These are phyloP conservation scores for Parvularia atlantis DNA, from an alignment of 78 protist species.

Conservation along the genomic window DNA sequence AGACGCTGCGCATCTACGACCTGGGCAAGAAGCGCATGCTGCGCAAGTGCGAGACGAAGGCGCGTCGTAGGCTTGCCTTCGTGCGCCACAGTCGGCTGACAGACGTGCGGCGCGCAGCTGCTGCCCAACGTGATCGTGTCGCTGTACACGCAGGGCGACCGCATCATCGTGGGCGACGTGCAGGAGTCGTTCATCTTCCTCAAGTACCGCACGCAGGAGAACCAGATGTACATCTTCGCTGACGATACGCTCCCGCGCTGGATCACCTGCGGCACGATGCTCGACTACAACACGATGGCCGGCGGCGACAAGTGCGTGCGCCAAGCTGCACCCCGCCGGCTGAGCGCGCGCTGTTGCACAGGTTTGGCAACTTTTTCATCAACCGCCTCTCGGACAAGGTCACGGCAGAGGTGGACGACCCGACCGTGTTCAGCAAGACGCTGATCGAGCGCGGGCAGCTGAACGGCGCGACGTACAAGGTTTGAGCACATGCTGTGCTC, in stretches of 20 bases:
- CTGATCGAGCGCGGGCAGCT: constrained; percentile 37
- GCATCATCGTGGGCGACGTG: constrained; percentile 77
- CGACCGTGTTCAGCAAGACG: too few relatives aligned
- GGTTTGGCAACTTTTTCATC: constrained; percentile 81
- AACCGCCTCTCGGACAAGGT: constrained; percentile 64
- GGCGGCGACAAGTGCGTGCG: constrained; percentile 64
- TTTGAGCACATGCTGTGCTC: too few relatives aligned
- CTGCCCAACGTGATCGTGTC: constrained; percentile 42
- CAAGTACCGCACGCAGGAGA: constrained; percentile 50
- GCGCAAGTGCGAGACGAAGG: constrained; percentile 75
- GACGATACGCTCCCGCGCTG: constrained; percentile 85
- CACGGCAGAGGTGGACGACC: constrained; percentile 11
- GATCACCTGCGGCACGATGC: constrained; percentile 32
- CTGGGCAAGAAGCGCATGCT: constrained; percentile 82
- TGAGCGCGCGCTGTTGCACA: too few relatives aligned
- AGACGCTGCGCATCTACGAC: constrained; percentile 69
- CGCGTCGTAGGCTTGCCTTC: too few relatives aligned
- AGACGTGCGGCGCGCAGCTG: background rate
- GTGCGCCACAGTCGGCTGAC: too few relatives aligned
- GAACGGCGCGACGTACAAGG: constrained; percentile 40
- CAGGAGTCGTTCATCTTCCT: constrained; percentile 68
- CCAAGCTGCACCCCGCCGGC: too few relatives aligned
- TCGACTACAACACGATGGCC: constrained; percentile 85
- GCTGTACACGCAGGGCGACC: constrained; percentile 49
- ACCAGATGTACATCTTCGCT: constrained; percentile 70